Evolutionary conservation across 495 filamentous ascomycete species (phyloP), one percentile per base, ranked within the genome.

Genomic region (Parmelia sp.): DNA sequence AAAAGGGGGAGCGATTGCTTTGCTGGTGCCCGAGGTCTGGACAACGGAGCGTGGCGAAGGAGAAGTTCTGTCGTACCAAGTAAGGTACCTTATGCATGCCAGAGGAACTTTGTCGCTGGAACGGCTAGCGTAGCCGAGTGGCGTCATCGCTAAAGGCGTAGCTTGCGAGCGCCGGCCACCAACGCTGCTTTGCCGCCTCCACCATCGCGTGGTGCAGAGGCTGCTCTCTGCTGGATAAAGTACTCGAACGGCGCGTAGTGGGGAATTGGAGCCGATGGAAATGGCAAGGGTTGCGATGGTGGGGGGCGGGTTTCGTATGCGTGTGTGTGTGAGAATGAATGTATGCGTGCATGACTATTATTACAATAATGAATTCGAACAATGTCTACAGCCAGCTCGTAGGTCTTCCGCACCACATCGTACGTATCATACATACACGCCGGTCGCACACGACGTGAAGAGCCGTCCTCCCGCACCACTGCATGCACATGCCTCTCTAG

Each of bases 181-280:
- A 47, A 47, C 47, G 14, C 2, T 51, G 47, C 47, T 51, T 51
- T 51, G 47, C 47, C 47, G 23, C 47, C 47, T 51, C 47, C 47
- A 51, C 47, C 25, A 51, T 51, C 47, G 27, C 29, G 12, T 29
- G 11, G 47, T 29, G 23, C 23, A n/a, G 9, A 27, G 23, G 15
- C 10, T 14, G 9, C 11, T 21, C 45, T 11, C 9, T 12, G 12
- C 6, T 11, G 36, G 21, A 45, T 10, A 19, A n/a, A 10, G 2
- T n/a, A 45, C 0, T 45, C 21, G 11, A 9, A n/a, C n/a, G n/a
- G n/a, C n/a, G n/a, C n/a, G n/a, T n/a, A n/a, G n/a, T n/a, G n/a
- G n/a, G n/a, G n/a, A n/a, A n/a, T n/a, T n/a, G n/a, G n/a, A n/a
- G n/a, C 5, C 42, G 2, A 14, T 4, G 0, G 9, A 5, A 49